Evolutionary conservation across 768 basidiomycete species (phyloP).

Genomic region (Plicaturopsis crispa): DNA sequence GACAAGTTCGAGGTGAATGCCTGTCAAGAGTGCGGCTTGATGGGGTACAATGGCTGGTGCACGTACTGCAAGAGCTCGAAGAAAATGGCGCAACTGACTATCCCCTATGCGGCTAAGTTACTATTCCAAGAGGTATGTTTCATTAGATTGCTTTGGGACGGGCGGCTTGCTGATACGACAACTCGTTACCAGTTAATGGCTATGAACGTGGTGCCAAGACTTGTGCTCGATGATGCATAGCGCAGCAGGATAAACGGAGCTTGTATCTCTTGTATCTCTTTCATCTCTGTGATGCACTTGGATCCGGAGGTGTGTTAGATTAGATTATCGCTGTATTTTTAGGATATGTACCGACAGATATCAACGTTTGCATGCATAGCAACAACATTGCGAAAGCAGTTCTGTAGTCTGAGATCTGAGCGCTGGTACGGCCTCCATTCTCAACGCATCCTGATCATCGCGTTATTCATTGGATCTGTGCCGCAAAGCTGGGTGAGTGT

Average conservation of each 20-base stretch:
- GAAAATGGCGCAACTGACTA: conserved; percentile 89
- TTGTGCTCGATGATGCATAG: conserved; percentile 76
- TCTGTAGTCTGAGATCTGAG: too few species aligned
- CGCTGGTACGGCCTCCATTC: too few species aligned
- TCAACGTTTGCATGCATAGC: too few species aligned
- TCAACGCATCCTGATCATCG: too few species aligned
- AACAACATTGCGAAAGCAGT: too few species aligned
- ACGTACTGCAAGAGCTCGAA: conserved; percentile 98
- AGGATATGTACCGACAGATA: too few species aligned
- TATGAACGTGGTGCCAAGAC: conserved; percentile 91
- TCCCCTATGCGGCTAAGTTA: conserved; percentile 93
- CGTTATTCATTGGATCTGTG: too few species aligned
- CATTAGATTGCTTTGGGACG: conserved; percentile 3
- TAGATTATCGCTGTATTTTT: too few species aligned
- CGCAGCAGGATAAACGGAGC: conserved; percentile 5
- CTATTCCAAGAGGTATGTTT: conserved; percentile 78
- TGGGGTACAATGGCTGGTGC: conserved; percentile 96
- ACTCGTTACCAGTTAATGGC: conserved; percentile 68
- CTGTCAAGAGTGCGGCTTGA: conserved; percentile 88
- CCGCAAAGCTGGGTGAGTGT: too few species aligned
- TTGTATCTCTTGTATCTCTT: conserved; percentile 8
- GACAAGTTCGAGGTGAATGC: conserved; percentile 98
- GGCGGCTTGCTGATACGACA: conserved; percentile 1
- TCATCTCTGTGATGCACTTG: not conserved
- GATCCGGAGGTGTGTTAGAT: too few species aligned